Base-by-base conservation (phyloP, 2,329 filamentous ascomycete species). In the Pseudonectria buxi region DNA sequence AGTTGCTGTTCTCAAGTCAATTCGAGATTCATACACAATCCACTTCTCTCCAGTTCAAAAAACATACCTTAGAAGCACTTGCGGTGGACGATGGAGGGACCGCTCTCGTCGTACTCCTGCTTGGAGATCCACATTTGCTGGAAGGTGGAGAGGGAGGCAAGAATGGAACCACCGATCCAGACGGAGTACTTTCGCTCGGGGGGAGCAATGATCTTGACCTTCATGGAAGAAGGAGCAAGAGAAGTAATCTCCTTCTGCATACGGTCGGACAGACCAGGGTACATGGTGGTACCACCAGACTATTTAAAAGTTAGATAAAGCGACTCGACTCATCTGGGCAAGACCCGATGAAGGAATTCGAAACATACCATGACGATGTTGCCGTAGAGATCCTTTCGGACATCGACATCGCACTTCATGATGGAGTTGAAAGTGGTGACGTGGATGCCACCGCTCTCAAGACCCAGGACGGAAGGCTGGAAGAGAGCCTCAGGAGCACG, bases 91-190 rank as follows among this genome's bases (percentile, higher is more conserved):
- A 96, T 96, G 64, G 89, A 95, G 61, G 90, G 92, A 74, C 90
- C 90, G 71, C 84, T 92, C 87, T 96, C 92, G 78, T 98, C 92
- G 83, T 96, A 96, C 80, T 96, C 90, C 78, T 98, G 92, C 88
- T 98, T 98, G 62, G 92, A 98, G 83, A 98, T 96, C 92, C 92
- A 98, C 92, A 98, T 98, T 78, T 98, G 92, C 81, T 98, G 92
- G 90, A 98, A 98, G 72, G 92, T 98, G 57, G 92, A 98, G 62
- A 98, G 86, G 51, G 92, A 98, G 59, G 92, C 92, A 64, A 98
- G 76, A 75, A 98, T 98, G 71, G 92, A 98, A 81, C 92, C 92
- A 92, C 92, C 92, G 69, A 98, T 98, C 92, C 92, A 98, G 79
- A 98, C 92, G 50, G 92, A 96, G 87, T 98, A 98, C 82, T 98